A percentile compares a stretch with the other conserved stretches of the same genome.
phyloP scores from a whole-genome alignment of 129 eudicot genomes.

The Erigeron canadensis region DNA sequence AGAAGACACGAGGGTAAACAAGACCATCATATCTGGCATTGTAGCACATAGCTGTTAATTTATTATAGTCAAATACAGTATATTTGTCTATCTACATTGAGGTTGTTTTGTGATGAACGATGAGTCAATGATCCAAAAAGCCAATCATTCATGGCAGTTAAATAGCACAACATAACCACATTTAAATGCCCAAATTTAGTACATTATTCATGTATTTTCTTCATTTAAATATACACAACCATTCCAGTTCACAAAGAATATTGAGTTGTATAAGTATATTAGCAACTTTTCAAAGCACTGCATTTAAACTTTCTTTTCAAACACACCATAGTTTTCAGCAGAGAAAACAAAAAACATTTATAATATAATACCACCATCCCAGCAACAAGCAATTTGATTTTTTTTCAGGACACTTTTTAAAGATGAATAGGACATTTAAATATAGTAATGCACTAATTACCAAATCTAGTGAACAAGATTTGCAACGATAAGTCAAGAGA shows the following conservation, averaged over 20 bases:
- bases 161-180: constrained; percentile 1
- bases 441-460: not conserved
- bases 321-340: not conserved
- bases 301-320: not conserved
- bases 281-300: too few species aligned
- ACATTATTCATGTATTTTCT: not conserved
- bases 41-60: constrained; percentile 7
- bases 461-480: not conserved
- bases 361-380: too few species aligned
- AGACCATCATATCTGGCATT: constrained; percentile 7
- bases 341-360: too few species aligned
- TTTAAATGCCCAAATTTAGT: constrained; percentile 5
- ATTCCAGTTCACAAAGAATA: constrained; percentile 2
- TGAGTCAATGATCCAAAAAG: not conserved
- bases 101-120: not conserved
- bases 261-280: not conserved
- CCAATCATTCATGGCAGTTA: not conserved
- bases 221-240: constrained; percentile 2
- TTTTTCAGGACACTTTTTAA: not conserved
- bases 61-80: not conserved
- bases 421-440: not conserved
- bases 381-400: not conserved
- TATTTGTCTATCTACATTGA: not conserved
- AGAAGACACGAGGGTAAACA: not conserved
- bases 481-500: not conserved